Conservation (phyloP, 2,329 filamentous ascomycete species). For the Pyricularia pennisetigena region DNA sequence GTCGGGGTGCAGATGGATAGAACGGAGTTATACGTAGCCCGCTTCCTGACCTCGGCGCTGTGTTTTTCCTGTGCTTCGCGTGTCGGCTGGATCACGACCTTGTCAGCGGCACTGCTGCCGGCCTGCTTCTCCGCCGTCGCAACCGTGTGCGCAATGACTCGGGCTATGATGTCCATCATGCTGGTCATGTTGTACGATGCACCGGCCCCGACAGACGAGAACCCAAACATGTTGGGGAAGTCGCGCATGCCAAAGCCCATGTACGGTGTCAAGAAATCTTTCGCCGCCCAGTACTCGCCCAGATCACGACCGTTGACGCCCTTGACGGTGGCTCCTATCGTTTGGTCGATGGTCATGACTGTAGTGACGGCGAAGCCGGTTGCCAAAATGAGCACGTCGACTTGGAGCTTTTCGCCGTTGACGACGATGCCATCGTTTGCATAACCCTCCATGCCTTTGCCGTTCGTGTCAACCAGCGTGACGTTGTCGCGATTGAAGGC, state of each 20-base stretch:
- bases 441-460: slow-evolving; percentile 25
- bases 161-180: background rate
- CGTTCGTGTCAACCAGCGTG: slow-evolving; percentile 43
- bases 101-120: background rate
- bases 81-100: background rate
- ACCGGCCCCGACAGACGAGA: too few relatives aligned
- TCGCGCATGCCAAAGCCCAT: background rate
- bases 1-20: too few relatives aligned
- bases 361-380: background rate
- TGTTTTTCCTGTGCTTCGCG: background rate
- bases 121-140: background rate
- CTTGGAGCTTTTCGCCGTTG: slow-evolving; percentile 36
- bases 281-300: background rate
- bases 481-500: slow-evolving; percentile 51
- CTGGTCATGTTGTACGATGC: background rate
- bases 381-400: slow-evolving; percentile 9
- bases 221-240: background rate
- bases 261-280: background rate
- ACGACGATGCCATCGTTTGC: slow-evolving; percentile 36
- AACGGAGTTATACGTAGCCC: too few relatives aligned
- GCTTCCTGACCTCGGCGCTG: background rate
- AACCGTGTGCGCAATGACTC: background rate
- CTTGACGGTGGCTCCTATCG: background rate
- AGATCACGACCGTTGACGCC: background rate
- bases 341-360: background rate